Evolutionary conservation across 2,329 filamentous ascomycete genomes (phyloP), one percentile per base, ranked within the genome.

Genomic region (Scytalidium sp.): DNA sequence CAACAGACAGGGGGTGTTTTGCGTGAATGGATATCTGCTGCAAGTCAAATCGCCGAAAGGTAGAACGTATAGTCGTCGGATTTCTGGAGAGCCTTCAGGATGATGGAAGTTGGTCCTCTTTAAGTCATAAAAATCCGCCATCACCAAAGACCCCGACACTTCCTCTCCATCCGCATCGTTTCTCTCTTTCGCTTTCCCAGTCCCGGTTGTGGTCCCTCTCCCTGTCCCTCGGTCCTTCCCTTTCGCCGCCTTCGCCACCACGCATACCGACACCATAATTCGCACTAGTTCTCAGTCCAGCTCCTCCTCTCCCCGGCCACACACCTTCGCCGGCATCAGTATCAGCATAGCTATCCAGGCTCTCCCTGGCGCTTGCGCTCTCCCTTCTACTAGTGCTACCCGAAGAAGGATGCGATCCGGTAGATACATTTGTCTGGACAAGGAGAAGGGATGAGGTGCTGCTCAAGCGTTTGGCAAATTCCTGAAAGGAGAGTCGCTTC

Each of bases 401-500:
- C 8, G 32, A 36, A 4, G 32, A 36, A 36, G 32, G 15, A n/a
- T 36, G 32, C 17, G 60, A 62, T 44, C 51, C 59, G 11, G 61
- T 61, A 21, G 56, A 60, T 4, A 71, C 70, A 61, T 82, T 82
- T 52, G 78, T 78, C 68, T 83, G 79, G 49, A 82, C 72, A 42
- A 84, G 70, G 47, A 85, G 69, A 60, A 83, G 67, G 63, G 76
- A 83, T 61, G 78, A 83, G 46, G 79, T 83, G 62, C 77, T 83
- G 57, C 79, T 84, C 47, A 85, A 64, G 53, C 79, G 71, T 62
- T 79, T 81, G 43, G 79, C 78, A 54, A 83, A 81, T 47, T 85
- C 81, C 57, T 74, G 78, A 56, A 85, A 82, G 67, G 78, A 83
- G 49, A 82, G 72, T 52, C 79, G 73, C 68, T 83, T 84, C 43